phyloP scores from a whole-genome alignment of 257 asterid genomes.

The Schizonepeta tenuifolia region DNA sequence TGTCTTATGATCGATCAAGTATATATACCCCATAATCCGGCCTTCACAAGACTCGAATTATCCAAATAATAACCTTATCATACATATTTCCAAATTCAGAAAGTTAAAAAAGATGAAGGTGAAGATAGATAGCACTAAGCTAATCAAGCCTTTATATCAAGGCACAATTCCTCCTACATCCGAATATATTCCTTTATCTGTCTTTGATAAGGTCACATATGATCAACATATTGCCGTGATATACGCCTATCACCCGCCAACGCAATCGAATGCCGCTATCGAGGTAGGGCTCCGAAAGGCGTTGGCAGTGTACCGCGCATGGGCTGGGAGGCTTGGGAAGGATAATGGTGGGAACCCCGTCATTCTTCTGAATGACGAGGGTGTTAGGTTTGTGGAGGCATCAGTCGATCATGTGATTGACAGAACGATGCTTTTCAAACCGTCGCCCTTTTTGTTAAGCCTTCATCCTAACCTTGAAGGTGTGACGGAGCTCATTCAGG shows the following conservation, averaged over 20 bases:
- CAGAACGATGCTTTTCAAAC: slow-evolving; percentile 42
- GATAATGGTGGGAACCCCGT: slow-evolving; percentile 47
- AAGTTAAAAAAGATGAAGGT: slow-evolving; percentile 32
- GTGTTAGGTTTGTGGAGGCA: slow-evolving; percentile 73
- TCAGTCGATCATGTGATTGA: slow-evolving; percentile 48
- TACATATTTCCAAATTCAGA: neutral
- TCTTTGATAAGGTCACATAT: slow-evolving; percentile 65
- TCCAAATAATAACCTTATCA: neutral
- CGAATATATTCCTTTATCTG: slow-evolving; percentile 46
- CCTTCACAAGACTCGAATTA: neutral
- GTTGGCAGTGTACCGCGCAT: slow-evolving; percentile 52
- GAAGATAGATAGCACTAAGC: slow-evolving; percentile 11
- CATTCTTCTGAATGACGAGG: slow-evolving; percentile 62
- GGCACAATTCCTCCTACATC: slow-evolving; percentile 38
- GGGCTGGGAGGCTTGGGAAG: slow-evolving; percentile 73
- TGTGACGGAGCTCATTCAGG: slow-evolving; percentile 62
- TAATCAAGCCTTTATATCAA: slow-evolving; percentile 37
- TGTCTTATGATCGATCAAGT: too few relatives aligned
- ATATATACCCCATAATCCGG: neutral
- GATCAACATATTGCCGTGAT: slow-evolving; percentile 75
- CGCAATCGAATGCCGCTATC: slow-evolving; percentile 48
- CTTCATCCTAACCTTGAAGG: slow-evolving; percentile 66
- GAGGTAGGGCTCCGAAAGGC: slow-evolving; percentile 68
- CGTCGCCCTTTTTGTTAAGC: slow-evolving; percentile 52
- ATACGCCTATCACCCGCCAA: slow-evolving; percentile 75